phyloP scores from a whole-genome alignment of 768 basidiomycete species.

The Lyophyllum shimeji region DNA sequence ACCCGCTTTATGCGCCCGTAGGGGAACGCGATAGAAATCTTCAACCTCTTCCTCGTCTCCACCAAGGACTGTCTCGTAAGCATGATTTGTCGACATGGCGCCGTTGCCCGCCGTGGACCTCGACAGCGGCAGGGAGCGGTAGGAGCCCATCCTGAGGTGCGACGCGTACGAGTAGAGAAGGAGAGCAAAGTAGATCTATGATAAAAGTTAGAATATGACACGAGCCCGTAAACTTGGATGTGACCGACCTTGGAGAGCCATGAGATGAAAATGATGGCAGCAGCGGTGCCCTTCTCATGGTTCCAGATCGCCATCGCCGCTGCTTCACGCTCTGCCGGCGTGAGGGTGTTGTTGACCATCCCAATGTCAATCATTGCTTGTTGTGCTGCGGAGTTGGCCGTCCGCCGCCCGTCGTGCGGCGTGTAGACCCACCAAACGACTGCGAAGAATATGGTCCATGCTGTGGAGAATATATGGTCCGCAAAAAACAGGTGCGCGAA shows the following conservation, averaged over 20 bases:
- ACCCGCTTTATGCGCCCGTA: conserved; percentile 43
- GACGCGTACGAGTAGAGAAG: conserved; percentile 91
- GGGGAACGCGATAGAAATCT: conserved; percentile 67
- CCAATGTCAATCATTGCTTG: conserved; percentile 73
- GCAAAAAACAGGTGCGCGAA: conserved; percentile 91
- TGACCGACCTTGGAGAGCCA: conserved; percentile 84
- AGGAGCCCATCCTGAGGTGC: conserved; percentile 90
- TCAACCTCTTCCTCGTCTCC: conserved; percentile 59
- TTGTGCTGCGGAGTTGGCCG: conserved; percentile 86
- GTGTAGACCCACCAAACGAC: conserved; percentile 89
- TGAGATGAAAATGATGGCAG: conserved; percentile 71
- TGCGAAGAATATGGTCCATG: conserved; percentile 92
- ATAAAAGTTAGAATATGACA: conserved; percentile 3
- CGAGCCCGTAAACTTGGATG: neutral
- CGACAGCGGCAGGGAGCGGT: conserved; percentile 71
- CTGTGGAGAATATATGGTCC: conserved; percentile 87
- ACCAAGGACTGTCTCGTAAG: conserved; percentile 39
- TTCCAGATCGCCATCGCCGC: conserved; percentile 88
- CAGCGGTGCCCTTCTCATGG: conserved; percentile 82
- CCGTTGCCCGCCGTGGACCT: conserved; percentile 36
- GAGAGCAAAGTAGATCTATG: conserved; percentile 88
- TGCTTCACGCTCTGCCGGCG: conserved; percentile 60
- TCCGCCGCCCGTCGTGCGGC: conserved; percentile 85
- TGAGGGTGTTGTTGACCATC: conserved; percentile 52
- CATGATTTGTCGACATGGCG: conserved; percentile 29